Percentiles rank a stretch among this genome's conserved stretches.
Evolutionary conservation across 805 yeast genomes (phyloP).

Genomic region (Kluyveromyces wickerhamii): DNA sequence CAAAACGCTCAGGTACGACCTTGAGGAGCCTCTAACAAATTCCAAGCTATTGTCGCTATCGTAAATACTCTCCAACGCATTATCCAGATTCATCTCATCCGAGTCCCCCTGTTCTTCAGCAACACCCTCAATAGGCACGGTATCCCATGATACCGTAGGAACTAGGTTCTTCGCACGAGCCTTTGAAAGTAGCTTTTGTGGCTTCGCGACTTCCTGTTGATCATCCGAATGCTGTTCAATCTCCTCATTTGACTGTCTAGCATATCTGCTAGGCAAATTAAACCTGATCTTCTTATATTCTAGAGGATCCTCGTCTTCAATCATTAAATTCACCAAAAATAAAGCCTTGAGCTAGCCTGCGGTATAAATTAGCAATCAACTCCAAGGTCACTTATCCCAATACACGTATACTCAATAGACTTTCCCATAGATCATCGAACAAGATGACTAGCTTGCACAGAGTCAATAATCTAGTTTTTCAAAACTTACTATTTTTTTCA

Average conservation of each 20-base stretch:
- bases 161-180: constrained; percentile 1
- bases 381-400: no score
- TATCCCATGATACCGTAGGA: constrained; percentile 29
- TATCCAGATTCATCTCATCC: constrained; percentile 21
- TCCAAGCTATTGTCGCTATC: constrained; percentile 23
- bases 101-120: constrained; percentile 17
- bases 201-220: no score
- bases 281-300: constrained; percentile 1
- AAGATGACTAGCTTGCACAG: no score
- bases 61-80: constrained; percentile 29
- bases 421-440: no score
- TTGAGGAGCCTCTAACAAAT: background rate
- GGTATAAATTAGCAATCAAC: no score
- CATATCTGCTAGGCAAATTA: background rate
- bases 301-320: background rate
- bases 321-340: background rate
- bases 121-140: constrained; percentile 25
- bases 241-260: background rate
- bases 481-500: no score
- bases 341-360: no score
- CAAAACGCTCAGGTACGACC: background rate
- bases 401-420: no score
- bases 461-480: no score
- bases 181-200: no score
- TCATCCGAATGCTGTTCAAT: no score